Conservation (phyloP, 2,329 filamentous ascomycete genomes). For the Colletotrichum tropicale region DNA sequence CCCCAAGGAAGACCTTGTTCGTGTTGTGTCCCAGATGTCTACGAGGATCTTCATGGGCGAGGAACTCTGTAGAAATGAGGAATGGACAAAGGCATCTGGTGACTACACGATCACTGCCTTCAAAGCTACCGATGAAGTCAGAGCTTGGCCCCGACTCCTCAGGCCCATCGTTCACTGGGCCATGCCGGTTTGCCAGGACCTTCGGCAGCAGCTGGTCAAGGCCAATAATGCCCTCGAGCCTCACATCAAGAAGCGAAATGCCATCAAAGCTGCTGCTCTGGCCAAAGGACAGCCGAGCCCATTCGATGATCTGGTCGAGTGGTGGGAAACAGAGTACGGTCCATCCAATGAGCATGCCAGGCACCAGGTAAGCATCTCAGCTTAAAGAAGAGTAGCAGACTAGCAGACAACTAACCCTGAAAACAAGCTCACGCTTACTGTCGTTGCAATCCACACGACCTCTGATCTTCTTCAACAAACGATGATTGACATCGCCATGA, state of each 20-base stretch:
- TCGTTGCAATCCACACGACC: constrained; percentile 27
- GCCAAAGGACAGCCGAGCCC: neutral
- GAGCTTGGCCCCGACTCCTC: constrained; percentile 17
- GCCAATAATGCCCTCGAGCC: constrained; percentile 11
- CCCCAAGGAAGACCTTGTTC: neutral
- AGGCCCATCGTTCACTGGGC: constrained; percentile 21
- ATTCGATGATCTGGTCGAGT: constrained; percentile 24
- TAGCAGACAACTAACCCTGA: neutral
- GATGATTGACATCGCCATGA: constrained; percentile 22
- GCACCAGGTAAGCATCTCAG: constrained; percentile 25
- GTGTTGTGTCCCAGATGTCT: constrained; percentile 14
- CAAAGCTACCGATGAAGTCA: neutral
- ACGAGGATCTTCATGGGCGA: constrained; percentile 21
- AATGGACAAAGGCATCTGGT: constrained; percentile 14
- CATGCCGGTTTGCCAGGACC: constrained; percentile 5
- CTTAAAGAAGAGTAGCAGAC: neutral
- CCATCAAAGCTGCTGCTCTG: neutral
- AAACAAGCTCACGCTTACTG: constrained; percentile 14
- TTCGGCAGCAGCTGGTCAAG: neutral
- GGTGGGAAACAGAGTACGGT: constrained; percentile 6
- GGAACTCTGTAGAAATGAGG: constrained; percentile 16
- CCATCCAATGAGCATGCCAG: constrained; percentile 26
- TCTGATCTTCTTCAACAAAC: constrained; percentile 22
- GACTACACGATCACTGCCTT: neutral
- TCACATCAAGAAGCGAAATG: constrained; percentile 4